A percentile compares a stretch with the other conserved stretches of the same genome.
Evolutionary conservation across 2,329 filamentous ascomycete genomes (phyloP).

Genomic region (Colletotrichum navitas): DNA sequence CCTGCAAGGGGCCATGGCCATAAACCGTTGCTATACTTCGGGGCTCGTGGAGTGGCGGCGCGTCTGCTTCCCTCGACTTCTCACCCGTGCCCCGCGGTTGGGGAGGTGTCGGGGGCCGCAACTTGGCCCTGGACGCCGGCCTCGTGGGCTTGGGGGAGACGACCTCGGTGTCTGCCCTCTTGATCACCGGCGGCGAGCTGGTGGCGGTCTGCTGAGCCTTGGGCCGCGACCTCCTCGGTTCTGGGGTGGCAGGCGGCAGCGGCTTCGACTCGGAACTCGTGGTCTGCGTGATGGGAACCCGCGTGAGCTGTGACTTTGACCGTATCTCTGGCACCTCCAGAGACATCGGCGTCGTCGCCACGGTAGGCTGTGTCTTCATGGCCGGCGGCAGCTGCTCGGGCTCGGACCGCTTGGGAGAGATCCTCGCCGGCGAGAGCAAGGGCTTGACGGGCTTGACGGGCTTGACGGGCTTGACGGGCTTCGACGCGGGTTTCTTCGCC

Average conservation of each 20-base stretch:
- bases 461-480: conserved; percentile 14
- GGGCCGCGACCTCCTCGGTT: conserved; percentile 31
- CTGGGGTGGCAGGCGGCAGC: conserved; percentile 14
- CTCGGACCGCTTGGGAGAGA: not conserved
- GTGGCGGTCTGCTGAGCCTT: conserved; percentile 27
- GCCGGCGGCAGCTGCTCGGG: conserved; percentile 1
- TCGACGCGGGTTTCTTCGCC: conserved; percentile 5
- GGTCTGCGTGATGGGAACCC: conserved; percentile 5
- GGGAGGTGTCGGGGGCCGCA: conserved; percentile 54
- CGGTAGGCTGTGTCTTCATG: not conserved
- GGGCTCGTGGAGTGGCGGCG: not conserved
- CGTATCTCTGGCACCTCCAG: not conserved
- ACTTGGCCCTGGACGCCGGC: conserved; percentile 42
- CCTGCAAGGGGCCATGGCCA: not conserved
- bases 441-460: conserved; percentile 17
- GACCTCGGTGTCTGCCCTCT: conserved; percentile 44
- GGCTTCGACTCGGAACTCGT: not conserved
- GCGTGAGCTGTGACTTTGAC: not conserved
- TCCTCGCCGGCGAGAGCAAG: conserved; percentile 10
- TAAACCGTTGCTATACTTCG: conserved; percentile 25
- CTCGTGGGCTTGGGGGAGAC: conserved; percentile 52
- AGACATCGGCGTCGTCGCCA: not conserved
- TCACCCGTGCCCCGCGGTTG: conserved; percentile 48
- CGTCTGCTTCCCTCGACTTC: not conserved
- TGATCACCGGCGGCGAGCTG: conserved; percentile 43